Evolutionary conservation across 2,329 filamentous ascomycete genomes (phyloP).

Genomic region (Fusarium virguliforme): DNA sequence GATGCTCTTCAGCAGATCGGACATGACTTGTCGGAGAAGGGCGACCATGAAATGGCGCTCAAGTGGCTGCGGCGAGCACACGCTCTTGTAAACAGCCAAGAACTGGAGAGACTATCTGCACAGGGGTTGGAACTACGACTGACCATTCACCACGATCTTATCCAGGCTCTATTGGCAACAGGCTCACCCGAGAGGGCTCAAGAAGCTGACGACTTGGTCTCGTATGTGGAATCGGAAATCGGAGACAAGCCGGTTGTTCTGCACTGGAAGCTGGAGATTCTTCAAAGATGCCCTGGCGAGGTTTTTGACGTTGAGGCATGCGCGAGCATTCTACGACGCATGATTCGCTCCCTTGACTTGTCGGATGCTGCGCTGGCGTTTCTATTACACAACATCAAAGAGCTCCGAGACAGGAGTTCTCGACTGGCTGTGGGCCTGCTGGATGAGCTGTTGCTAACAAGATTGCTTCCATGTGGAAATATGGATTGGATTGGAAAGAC

Average conservation of each 20-base stretch:
- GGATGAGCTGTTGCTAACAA: constrained; percentile 74
- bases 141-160: constrained; percentile 75
- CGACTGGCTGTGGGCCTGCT: constrained; percentile 67
- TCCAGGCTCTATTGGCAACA: constrained; percentile 69
- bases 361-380: constrained; percentile 76
- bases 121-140: constrained; percentile 76
- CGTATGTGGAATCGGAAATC: constrained; percentile 74
- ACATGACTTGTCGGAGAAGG: constrained; percentile 67
- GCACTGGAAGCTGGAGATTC: constrained; percentile 78
- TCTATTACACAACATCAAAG: constrained; percentile 78
- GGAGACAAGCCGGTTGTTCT: constrained; percentile 76
- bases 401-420: constrained; percentile 71
- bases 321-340: constrained; percentile 69
- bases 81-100: constrained; percentile 70
- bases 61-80: constrained; percentile 83
- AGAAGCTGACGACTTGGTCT: constrained; percentile 72
- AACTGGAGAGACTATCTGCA: constrained; percentile 69
- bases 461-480: constrained; percentile 67
- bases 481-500: constrained; percentile 78
- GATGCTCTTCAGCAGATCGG: constrained; percentile 83
- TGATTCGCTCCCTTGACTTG: constrained; percentile 73
- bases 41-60: constrained; percentile 69
- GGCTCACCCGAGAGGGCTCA: constrained; percentile 62
- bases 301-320: constrained; percentile 67
- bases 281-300: constrained; percentile 66